Evolutionary conservation across 805 yeast species (phyloP).

Genomic region (Jamesozyma gamospora): DNA sequence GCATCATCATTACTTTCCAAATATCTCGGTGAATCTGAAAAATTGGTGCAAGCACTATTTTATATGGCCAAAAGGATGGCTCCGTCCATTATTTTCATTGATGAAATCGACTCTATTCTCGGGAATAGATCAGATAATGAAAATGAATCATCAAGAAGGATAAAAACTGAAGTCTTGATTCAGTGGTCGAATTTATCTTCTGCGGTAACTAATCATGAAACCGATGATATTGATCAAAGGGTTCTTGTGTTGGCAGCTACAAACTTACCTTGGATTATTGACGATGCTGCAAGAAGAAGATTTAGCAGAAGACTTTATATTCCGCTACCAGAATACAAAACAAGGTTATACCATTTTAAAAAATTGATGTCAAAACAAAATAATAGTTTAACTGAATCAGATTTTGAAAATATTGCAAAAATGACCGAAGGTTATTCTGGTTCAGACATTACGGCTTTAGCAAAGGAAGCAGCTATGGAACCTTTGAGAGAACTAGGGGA

Average conservation of each 20-base stretch:
- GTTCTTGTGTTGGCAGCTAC: conserved; percentile 93
- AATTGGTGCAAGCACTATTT: conserved; percentile 81
- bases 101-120: conserved; percentile 86
- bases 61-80: conserved; percentile 76
- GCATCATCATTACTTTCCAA: conserved; percentile 85
- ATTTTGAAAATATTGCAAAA: conserved; percentile 48
- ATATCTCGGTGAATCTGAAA: conserved; percentile 80
- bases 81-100: conserved; percentile 91
- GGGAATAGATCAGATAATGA: conserved; percentile 72
- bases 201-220: conserved; percentile 56
- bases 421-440: conserved; percentile 86
- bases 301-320: conserved; percentile 89
- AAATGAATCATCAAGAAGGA: conserved; percentile 81
- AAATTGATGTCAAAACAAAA: conserved; percentile 61
- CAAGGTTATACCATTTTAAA: conserved; percentile 61
- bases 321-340: conserved; percentile 84
- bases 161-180: conserved; percentile 85
- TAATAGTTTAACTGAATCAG: conserved; percentile 55
- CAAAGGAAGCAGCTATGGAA: conserved; percentile 98
- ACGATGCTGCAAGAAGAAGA: conserved; percentile 93
- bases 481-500: conserved; percentile 89
- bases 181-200: conserved; percentile 92
- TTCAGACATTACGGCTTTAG: conserved; percentile 86
- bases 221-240: conserved; percentile 36
- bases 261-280: conserved; percentile 93